Evolutionary conservation across 1,139 yeast species (phyloP).

Genomic region (Eremothecium coryli): DNA sequence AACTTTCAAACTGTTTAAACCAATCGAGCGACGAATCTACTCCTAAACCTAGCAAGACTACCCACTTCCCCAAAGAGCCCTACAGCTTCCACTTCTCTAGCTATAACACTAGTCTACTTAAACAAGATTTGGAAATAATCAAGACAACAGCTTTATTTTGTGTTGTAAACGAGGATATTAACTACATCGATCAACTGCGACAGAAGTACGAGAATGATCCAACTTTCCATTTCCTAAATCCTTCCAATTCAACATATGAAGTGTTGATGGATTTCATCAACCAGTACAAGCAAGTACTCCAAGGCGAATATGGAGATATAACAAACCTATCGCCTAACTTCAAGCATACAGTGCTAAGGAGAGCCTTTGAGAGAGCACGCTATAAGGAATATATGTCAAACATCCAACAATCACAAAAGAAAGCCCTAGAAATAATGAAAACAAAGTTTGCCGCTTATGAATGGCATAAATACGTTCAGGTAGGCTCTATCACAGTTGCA

Average conservation of each 20-base stretch:
- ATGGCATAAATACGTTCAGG: constrained; percentile 77
- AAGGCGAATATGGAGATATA: constrained; percentile 14
- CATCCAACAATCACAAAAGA: constrained; percentile 28
- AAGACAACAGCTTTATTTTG: constrained; percentile 65
- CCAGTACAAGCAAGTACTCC: constrained; percentile 41
- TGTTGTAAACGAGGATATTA: constrained; percentile 41
- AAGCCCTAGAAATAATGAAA: constrained; percentile 34
- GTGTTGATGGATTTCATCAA: constrained; percentile 43
- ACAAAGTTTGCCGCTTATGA: constrained; percentile 66
- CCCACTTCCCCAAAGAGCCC: no score
- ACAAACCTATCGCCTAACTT: constrained; percentile 23
- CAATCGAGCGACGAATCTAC: no score
- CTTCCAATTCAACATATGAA: constrained; percentile 50
- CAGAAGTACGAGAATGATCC: constrained; percentile 36
- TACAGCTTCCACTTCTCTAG: constrained; percentile 39
- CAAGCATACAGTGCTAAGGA: constrained; percentile 35
- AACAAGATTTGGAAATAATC: constrained; percentile 58
- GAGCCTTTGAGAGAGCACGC: constrained; percentile 52
- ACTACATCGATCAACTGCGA: constrained; percentile 35
- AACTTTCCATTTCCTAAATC: constrained; percentile 62
- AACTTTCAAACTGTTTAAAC: no score
- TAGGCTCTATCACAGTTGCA: constrained; percentile 60
- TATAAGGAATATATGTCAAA: constrained; percentile 37
- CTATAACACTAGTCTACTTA: constrained; percentile 47
- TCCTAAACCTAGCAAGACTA: no score